Base-by-base conservation (phyloP, 371 early-diverging fungal species). In the Mucor irregularis region DNA sequence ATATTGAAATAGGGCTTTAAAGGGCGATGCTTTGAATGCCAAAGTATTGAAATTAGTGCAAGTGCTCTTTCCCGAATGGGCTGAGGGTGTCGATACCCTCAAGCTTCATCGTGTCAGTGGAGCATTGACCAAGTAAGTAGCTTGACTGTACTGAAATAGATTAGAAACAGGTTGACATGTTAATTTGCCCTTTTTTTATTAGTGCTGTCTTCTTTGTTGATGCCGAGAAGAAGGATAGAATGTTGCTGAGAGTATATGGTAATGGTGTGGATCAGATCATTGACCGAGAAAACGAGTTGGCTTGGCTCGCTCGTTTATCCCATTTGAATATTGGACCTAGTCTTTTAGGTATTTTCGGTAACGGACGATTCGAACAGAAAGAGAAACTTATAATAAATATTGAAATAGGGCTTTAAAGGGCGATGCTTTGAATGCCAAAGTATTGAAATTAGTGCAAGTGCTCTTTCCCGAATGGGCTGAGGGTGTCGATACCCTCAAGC, bases 301-400 rank as follows among this genome's bases (percentile, higher is more conserved):
- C 78, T 25, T 93, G 92, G 90, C 72, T 95, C 24, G 69, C 74
- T 39, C 83, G 87, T 31, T 62, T 95, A 26, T 89, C 92, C 5
- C 64, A 69, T 2, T 57, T 74, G 46, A 86, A 86, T 0, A 82
- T 90, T 29, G 93, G 95, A 2, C 90, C 96, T 1, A 74, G 73
- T 14, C 62, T 95, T n/a, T 69, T 92, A 13, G 92, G 86, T 0
- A 81, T 84, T 6, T 95, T 95, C 62, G 81, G 79, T 22, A 95
- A 95, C 57, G 96, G 96, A 9, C 82, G 96, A 9, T 79, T 95
- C 42, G 96, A 95, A 58, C 79, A 95, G n/a, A n/a, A n/a, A n/a
- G n/a, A n/a, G n/a, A n/a, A n/a, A n/a, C n/a, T n/a, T n/a, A n/a
- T n/a, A n/a, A n/a, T n/a, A n/a, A 25, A 2, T 21, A 14, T 13